Conservation (phyloP, 225 moss, liverwort and hornwort species). For the Physcomitrellopsis africana region DNA sequence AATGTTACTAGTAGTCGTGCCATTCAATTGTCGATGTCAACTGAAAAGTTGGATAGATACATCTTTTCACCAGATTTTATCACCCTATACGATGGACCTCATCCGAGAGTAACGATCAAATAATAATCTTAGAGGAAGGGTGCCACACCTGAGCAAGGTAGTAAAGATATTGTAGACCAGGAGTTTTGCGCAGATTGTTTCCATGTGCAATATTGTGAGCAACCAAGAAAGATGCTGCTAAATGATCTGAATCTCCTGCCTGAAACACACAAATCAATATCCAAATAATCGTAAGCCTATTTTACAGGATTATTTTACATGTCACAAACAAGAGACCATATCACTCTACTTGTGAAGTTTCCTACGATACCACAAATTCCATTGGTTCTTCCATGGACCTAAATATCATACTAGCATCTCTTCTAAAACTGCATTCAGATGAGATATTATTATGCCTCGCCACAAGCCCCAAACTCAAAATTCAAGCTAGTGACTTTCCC, state of each 20-base stretch:
- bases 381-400: neutral
- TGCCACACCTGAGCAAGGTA: conserved; percentile 72
- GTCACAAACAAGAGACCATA: neutral
- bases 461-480: conserved; percentile 12
- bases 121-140: neutral
- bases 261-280: conserved; percentile 24
- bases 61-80: too few species aligned
- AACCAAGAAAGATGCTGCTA: conserved; percentile 83
- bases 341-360: neutral
- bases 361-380: neutral
- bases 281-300: neutral
- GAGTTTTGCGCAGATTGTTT: conserved; percentile 86
- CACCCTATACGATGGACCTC: too few species aligned
- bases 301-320: neutral
- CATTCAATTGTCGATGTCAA: too few species aligned
- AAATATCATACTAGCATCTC: neutral
- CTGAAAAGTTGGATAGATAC: too few species aligned
- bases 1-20: too few species aligned
- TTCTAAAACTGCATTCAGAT: neutral
- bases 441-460: neutral
- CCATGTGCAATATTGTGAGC: conserved; percentile 91
- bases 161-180: conserved; percentile 79
- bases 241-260: conserved; percentile 89
- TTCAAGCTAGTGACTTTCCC: neutral
- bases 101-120: neutral